These are phyloP conservation scores for Ustilago loliicola DNA, from an alignment of 1,284 basidiomycete genomes.

Conservation along the genomic window DNA sequence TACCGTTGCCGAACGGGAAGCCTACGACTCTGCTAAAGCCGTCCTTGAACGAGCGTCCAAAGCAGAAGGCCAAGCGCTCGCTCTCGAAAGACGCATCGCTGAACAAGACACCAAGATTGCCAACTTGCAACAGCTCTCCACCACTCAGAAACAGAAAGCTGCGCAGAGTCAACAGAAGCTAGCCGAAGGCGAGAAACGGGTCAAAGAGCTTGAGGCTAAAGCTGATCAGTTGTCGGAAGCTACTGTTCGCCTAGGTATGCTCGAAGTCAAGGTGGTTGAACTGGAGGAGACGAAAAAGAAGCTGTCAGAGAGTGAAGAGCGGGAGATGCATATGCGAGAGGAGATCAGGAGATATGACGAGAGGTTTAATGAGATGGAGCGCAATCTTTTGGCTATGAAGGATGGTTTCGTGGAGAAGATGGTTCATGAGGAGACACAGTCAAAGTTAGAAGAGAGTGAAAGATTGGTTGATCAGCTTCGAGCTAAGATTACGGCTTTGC, in stretches of 20 bases:
- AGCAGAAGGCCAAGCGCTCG: slow-evolving; percentile 51
- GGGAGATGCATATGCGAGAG: slow-evolving; percentile 24
- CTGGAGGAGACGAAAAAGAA: slow-evolving; percentile 2
- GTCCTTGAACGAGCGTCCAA: slow-evolving; percentile 46
- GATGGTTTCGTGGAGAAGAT: slow-evolving; percentile 46
- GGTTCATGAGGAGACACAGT: slow-evolving; percentile 23
- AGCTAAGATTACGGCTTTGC: slow-evolving; percentile 15
- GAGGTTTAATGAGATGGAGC: slow-evolving; percentile 52
- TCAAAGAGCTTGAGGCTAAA: slow-evolving; percentile 48
- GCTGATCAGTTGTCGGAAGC: slow-evolving; percentile 31
- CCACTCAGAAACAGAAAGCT: slow-evolving; percentile 65
- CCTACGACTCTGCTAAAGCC: slow-evolving; percentile 39
- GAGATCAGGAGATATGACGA: slow-evolving; percentile 45
- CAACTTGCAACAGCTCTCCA: slow-evolving; percentile 55
- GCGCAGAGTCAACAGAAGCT: slow-evolving; percentile 58
- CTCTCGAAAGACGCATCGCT: slow-evolving; percentile 54
- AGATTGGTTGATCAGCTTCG: slow-evolving; percentile 45
- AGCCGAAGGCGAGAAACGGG: slow-evolving; percentile 55
- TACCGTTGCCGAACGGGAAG: slow-evolving; percentile 33
- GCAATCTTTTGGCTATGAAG: slow-evolving; percentile 54
- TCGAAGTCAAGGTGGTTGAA: background rate
- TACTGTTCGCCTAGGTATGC: slow-evolving; percentile 9
- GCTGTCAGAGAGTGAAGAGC: slow-evolving; percentile 36
- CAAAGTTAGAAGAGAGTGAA: slow-evolving; percentile 32
- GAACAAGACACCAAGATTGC: slow-evolving; percentile 61